Base-by-base conservation (phyloP, 768 basidiomycete genomes). In the Suillus brevipes region DNA sequence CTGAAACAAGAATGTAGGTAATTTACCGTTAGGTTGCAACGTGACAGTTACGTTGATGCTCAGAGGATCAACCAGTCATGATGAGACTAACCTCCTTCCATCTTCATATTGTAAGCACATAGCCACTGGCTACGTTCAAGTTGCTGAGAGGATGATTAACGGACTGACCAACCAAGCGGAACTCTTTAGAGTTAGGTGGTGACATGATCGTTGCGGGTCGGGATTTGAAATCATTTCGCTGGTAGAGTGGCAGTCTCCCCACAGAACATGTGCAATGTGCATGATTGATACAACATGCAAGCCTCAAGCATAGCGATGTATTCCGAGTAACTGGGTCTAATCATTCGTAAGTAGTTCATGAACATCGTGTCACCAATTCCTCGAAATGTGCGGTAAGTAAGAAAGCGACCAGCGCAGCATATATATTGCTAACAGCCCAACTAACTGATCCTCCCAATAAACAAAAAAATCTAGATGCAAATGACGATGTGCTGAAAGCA, bases 311-410 rank as follows among this genome's bases (percentile, higher is more conserved):
- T n/a, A 37, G n/a, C 6, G 13, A 37, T 57, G n/a, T 57, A 57
- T 57, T 57, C n/a, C 28, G 53, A 31, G 31, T 34, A 18, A n/a
- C 34, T 38, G 36, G 13, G 13, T 57, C n/a, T 8, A 57, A 28
- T 52, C 18, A 50, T 52, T 28, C 16, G 28, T 28, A 52, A 31
- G 28, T 57, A 37, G n/a, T 23, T 13, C 12, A 37, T 52, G 16
- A 13, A 16, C 23, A n/a, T 16, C 8, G 8, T 9, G 9, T 38
- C 23, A n/a, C 36, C 7, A 23, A 40, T 56, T 34, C 40, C 40
- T 62, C 67, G 10, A 62, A 56, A 28, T 62, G 67, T 62, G 47
- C 61, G 69, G 60, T 56, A 25, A 50, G 7, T 7, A 16, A 66
- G 25, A 43, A 57, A 25, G 18, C 43, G 50, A 58, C 62, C 65